These are phyloP conservation scores for Amanita inopinata DNA, from an alignment of 768 basidiomycete genomes.

Conservation along the genomic window DNA sequence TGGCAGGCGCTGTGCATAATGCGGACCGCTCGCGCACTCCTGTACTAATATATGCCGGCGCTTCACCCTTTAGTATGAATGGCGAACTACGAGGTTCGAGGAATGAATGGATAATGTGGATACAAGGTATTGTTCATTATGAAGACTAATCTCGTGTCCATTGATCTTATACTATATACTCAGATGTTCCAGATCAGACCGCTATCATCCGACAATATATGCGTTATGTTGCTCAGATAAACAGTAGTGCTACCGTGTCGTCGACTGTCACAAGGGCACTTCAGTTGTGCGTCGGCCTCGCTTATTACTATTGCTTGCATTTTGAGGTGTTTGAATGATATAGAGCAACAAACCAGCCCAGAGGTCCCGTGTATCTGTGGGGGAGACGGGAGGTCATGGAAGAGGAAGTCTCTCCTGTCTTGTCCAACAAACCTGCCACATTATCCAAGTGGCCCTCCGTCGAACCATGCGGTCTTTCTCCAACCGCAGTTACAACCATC, in stretches of 20 bases:
- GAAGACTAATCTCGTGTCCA: not conserved
- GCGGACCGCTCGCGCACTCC: slow-evolving; percentile 52
- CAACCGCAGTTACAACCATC: slow-evolving; percentile 28
- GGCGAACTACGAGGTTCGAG: slow-evolving; percentile 52
- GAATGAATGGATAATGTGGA: slow-evolving; percentile 71
- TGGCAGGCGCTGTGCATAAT: slow-evolving; percentile 68
- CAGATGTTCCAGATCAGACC: slow-evolving; percentile 65
- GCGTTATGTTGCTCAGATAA: slow-evolving; percentile 53
- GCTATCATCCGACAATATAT: slow-evolving; percentile 69
- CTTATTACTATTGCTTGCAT: not conserved
- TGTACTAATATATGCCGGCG: slow-evolving; percentile 64
- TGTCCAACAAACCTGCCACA: slow-evolving; percentile 19
- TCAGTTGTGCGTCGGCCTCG: slow-evolving; percentile 41
- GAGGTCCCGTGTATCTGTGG: slow-evolving; percentile 69
- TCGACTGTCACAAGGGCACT: slow-evolving; percentile 46
- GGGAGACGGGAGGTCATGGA: slow-evolving; percentile 65
- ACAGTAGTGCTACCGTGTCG: slow-evolving; percentile 41
- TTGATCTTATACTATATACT: not conserved
- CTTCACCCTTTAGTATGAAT: slow-evolving; percentile 47
- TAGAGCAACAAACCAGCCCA: slow-evolving; percentile 62
- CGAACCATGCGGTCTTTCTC: slow-evolving; percentile 38
- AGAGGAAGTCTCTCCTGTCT: slow-evolving; percentile 37
- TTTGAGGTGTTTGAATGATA: slow-evolving; percentile 5
- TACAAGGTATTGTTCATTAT: slow-evolving; percentile 39
- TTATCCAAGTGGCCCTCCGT: slow-evolving; percentile 47